These are phyloP conservation scores for Pyrenophora tritici-repentis DNA, from an alignment of 2,329 filamentous ascomycete species.

Conservation along the genomic window DNA sequence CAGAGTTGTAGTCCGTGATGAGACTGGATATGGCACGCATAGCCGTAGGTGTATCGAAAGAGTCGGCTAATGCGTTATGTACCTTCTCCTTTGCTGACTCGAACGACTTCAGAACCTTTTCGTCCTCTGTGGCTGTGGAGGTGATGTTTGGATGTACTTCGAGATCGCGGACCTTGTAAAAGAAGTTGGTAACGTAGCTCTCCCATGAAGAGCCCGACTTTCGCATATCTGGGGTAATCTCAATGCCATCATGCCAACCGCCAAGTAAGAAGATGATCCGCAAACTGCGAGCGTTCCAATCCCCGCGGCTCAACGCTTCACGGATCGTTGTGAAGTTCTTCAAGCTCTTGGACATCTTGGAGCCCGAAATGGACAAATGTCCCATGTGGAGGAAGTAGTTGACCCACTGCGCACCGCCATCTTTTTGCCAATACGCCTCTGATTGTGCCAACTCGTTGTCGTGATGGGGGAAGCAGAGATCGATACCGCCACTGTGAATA, in stretches of 20 bases:
- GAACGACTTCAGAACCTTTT: conserved; percentile 56
- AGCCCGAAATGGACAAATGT: conserved; percentile 84
- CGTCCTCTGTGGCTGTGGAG: conserved; percentile 40
- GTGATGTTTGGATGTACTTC: conserved; percentile 43
- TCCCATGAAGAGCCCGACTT: conserved; percentile 79
- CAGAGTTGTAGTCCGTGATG: conserved; percentile 75
- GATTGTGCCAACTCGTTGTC: conserved; percentile 85
- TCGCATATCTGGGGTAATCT: conserved; percentile 84
- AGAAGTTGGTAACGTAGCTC: conserved; percentile 73
- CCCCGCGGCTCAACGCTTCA: conserved; percentile 70
- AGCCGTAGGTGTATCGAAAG: conserved; percentile 81
- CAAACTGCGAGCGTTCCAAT: conserved; percentile 79
- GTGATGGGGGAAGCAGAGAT: conserved; percentile 83
- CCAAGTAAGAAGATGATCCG: conserved; percentile 87
- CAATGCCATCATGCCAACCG: conserved; percentile 87
- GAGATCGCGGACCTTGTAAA: conserved; percentile 62
- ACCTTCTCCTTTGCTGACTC: conserved; percentile 61
- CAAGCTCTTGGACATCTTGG: conserved; percentile 93
- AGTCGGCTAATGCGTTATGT: conserved; percentile 74
- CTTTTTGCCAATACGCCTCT: conserved; percentile 74
- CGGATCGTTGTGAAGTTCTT: conserved; percentile 97
- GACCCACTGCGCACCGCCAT: conserved; percentile 71
- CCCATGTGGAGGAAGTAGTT: conserved; percentile 98
- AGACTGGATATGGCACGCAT: conserved; percentile 80
- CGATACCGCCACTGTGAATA: conserved; percentile 90